Conservation (phyloP, 2,329 filamentous ascomycete genomes). For the Paecilomyces niveus region DNA sequence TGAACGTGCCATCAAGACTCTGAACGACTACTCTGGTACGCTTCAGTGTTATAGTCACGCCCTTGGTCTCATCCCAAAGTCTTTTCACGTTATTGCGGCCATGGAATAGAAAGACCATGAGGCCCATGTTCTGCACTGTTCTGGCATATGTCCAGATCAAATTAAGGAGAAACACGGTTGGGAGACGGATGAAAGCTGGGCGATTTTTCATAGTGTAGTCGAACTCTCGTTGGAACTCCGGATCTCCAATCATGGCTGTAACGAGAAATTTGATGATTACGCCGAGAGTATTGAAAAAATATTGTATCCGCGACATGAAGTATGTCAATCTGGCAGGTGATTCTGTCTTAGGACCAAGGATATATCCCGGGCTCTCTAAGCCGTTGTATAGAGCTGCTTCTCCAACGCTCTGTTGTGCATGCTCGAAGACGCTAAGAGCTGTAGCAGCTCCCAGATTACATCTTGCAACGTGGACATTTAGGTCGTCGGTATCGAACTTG, state of each 20-base stretch:
- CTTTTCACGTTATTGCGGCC: constrained; percentile 41
- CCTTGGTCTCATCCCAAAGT: constrained; percentile 44
- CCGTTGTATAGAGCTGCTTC: constrained; percentile 17
- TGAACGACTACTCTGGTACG: constrained; percentile 42
- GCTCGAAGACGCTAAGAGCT: constrained; percentile 24
- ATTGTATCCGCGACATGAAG: constrained; percentile 18
- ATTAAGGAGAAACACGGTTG: constrained; percentile 36
- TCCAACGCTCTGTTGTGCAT: constrained; percentile 21
- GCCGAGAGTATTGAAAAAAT: constrained; percentile 34
- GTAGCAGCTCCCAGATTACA: constrained; percentile 42
- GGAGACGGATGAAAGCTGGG: constrained; percentile 27
- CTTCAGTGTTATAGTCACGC: constrained; percentile 42
- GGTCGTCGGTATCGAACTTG: constrained; percentile 25
- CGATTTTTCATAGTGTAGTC: constrained; percentile 35
- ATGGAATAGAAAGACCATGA: constrained; percentile 45
- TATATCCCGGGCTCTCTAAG: constrained; percentile 18
- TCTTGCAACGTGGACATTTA: constrained; percentile 41
- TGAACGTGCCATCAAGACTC: constrained; percentile 42
- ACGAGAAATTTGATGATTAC: constrained; percentile 43
- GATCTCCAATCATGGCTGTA: constrained; percentile 45
- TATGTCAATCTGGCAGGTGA: constrained; percentile 7
- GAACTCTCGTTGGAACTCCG: constrained; percentile 46
- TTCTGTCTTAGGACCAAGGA: constrained; percentile 20
- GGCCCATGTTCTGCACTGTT: constrained; percentile 34
- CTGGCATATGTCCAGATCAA: constrained; percentile 44